Evolutionary conservation across 768 basidiomycete species (phyloP), one percentile per base, ranked within the genome.

Genomic region (Rhizopogon vulgaris): DNA sequence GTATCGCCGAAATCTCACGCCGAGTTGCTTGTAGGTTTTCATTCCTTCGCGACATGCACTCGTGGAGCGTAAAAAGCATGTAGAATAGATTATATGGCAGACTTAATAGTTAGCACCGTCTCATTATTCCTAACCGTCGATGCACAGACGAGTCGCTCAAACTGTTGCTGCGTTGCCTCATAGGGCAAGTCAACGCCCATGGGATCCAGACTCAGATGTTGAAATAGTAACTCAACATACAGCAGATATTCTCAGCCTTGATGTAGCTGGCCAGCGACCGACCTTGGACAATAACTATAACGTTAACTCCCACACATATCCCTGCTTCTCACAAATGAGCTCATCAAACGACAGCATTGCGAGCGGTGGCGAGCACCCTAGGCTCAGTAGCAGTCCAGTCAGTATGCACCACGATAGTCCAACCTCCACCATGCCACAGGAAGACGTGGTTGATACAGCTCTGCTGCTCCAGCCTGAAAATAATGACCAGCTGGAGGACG

Each of bases 391-490:
- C n/a, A 69, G 66, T 38, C 73, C 75, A 15, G 72, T 73, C 53
- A 68, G 71, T 41, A 53, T 69, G 14, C 63, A 58, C 18, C 55
- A 54, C 18, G 51, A 65, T n/a, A 60, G 52, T 51, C 51, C 61
- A 38, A 60, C 75, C 9, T 53, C 63, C 56, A 61, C 69, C 9
- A 73, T 77, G 2, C 72, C 71, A 17, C 76, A 78, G 52, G 71
- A 73, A 47, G 60, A 60, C 7, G 60, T 60, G 38, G 24, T 58
- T 3, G 59, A 61, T 39, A 56, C 48, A 10, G 36, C 34, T 38
- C 38, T 39, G 17, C 41, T 45, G 5, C 30, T 28, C 22, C 51
- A 60, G 11, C 58, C 59, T 12, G 55, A 49, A 24, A 41, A 49
- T 34, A 55, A 54, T 4, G 56, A 49, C 15, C 56, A 57, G 9